Percentiles rank a stretch among this genome's conserved stretches.
Conservation (phyloP, 495 filamentous ascomycete genomes). For the Aspergillus cavernicola region DNA sequence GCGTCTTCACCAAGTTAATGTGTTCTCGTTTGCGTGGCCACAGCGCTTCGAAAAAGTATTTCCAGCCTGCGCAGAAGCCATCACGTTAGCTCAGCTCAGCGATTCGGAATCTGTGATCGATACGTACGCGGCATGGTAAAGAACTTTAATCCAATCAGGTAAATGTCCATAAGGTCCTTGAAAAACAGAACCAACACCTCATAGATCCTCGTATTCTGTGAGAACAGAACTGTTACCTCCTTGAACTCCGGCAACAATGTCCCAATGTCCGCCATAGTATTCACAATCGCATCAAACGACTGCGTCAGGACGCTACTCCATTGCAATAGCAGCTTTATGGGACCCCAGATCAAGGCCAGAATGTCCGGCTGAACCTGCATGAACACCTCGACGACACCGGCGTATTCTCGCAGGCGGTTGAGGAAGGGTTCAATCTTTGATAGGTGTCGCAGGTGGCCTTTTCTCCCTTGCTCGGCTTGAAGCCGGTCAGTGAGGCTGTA, state of each 20-base stretch:
- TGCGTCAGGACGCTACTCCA: neutral
- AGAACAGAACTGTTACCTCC: neutral
- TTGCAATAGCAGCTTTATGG: constrained; percentile 1
- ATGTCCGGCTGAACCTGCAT: constrained; percentile 1
- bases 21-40: constrained; percentile 2
- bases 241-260: neutral
- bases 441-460: constrained; percentile 2
- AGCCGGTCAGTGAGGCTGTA: constrained; percentile 2
- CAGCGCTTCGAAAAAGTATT: neutral
- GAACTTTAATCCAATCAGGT: neutral
- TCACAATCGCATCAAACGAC: neutral
- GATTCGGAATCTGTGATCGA: too few relatives aligned
- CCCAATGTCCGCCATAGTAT: neutral
- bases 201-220: neutral
- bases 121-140: neutral
- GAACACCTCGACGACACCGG: neutral
- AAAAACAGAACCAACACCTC: neutral
- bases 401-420: neutral
- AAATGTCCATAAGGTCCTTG: neutral
- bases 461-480: neutral
- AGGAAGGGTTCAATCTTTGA: neutral
- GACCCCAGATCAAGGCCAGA: constrained; percentile 2
- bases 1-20: neutral
- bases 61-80: neutral
- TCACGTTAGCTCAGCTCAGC: neutral